Evolutionary conservation across 2,329 filamentous ascomycete species (phyloP).

Genomic region (Phyllachora maydis): DNA sequence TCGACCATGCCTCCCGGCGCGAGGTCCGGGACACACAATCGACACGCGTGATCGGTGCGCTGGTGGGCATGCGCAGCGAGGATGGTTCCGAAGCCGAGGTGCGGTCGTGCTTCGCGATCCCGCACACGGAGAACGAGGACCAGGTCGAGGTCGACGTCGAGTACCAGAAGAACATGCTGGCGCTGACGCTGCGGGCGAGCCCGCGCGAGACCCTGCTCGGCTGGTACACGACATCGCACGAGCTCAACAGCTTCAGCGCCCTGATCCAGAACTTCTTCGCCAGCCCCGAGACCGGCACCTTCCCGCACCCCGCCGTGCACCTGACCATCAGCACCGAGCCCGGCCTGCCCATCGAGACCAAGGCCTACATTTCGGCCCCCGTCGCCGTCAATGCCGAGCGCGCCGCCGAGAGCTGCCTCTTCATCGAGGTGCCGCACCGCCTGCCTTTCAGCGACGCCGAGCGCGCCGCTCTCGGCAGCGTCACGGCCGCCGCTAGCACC

Average conservation of each 20-base stretch:
- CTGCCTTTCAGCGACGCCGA: slow-evolving; percentile 57
- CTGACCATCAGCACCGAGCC: slow-evolving; percentile 83
- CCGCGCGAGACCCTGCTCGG: slow-evolving; percentile 87
- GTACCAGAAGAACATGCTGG: slow-evolving; percentile 99
- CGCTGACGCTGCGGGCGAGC: slow-evolving; percentile 79
- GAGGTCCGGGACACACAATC: slow-evolving; percentile 59
- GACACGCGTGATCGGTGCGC: slow-evolving; percentile 88
- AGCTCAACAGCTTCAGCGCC: slow-evolving; percentile 95
- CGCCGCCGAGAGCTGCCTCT: slow-evolving; percentile 87
- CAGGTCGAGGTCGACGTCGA: slow-evolving; percentile 99
- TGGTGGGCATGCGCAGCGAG: slow-evolving; percentile 82
- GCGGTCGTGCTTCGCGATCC: slow-evolving; percentile 89
- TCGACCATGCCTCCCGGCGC: slow-evolving; percentile 87
- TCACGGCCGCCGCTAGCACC: slow-evolving; percentile 59
- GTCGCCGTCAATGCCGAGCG: slow-evolving; percentile 90
- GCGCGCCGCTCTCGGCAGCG: slow-evolving; percentile 52
- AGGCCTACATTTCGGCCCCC: slow-evolving; percentile 87
- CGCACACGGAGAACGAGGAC: slow-evolving; percentile 94
- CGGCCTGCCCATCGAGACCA: slow-evolving; percentile 71
- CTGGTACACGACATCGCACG: slow-evolving; percentile 94
- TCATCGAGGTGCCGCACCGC: slow-evolving; percentile 93
- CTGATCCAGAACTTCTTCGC: slow-evolving; percentile 99
- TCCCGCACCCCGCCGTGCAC: slow-evolving; percentile 92
- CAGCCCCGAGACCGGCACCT: slow-evolving; percentile 89
- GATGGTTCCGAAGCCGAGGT: slow-evolving; percentile 95